A percentile compares a stretch with the other conserved stretches of the same genome.
These are phyloP conservation scores for Parachlorella kessleri DNA, from an alignment of 139 green algal species.

Conservation along the genomic window DNA sequence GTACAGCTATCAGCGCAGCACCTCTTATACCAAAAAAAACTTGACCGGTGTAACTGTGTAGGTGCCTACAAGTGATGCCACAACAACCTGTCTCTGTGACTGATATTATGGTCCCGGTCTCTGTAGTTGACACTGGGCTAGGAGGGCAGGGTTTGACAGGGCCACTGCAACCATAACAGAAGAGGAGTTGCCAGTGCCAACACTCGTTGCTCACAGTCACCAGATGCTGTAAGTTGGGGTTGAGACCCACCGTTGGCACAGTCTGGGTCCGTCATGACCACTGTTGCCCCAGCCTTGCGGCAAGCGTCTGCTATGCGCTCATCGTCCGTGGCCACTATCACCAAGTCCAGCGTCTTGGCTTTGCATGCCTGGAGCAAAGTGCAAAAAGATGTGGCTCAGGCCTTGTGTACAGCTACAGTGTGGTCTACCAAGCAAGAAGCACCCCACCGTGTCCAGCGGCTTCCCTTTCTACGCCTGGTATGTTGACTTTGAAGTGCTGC, in stretches of 20 bases:
- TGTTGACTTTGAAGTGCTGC: not conserved
- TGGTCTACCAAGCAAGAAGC: not conserved
- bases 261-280: slow-evolving; percentile 67
- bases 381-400: not conserved
- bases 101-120: too few relatives aligned
- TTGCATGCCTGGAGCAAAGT: slow-evolving; percentile 50
- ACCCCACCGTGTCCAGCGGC: not conserved
- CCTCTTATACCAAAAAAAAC: too few relatives aligned
- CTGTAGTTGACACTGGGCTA: too few relatives aligned
- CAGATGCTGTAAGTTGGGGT: too few relatives aligned
- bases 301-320: slow-evolving; percentile 63
- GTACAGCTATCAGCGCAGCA: too few relatives aligned
- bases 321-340: slow-evolving; percentile 80
- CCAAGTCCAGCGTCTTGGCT: slow-evolving; percentile 48
- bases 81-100: too few relatives aligned
- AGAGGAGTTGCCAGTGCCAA: too few relatives aligned
- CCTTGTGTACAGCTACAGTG: not conserved
- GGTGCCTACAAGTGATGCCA: too few relatives aligned
- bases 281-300: slow-evolving; percentile 50
- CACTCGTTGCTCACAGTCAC: too few relatives aligned
- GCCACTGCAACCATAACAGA: too few relatives aligned
- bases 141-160: too few relatives aligned
- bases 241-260: slow-evolving; percentile 67
- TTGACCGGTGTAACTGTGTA: too few relatives aligned
- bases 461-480: not conserved